phyloP scores from a whole-genome alignment of 768 basidiomycete species.

The Boletus rex-veris region DNA sequence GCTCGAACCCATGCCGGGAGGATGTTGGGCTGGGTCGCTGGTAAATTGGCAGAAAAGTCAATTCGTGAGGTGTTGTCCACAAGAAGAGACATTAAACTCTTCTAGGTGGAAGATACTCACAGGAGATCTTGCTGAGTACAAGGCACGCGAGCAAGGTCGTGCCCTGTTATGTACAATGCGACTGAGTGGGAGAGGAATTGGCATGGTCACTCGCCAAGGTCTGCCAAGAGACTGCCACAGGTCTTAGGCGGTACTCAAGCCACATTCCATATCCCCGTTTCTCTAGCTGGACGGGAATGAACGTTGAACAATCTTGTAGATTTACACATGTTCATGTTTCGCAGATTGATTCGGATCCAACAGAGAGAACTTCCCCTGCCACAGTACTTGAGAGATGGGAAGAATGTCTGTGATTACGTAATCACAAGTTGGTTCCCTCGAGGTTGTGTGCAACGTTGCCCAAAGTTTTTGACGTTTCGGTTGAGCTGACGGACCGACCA shows the following conservation, averaged over 20 bases:
- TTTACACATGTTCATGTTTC: too few relatives aligned
- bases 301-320: background rate
- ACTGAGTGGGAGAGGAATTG: conserved; percentile 5
- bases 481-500: conserved; percentile 30
- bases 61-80: conserved; percentile 6
- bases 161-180: conserved; percentile 9
- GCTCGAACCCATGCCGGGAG: background rate
- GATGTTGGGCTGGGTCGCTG: conserved; percentile 1
- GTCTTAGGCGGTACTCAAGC: background rate
- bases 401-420: conserved; percentile 25
- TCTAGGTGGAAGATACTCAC: conserved; percentile 14
- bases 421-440: conserved; percentile 17
- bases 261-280: background rate
- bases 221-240: conserved; percentile 1
- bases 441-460: conserved; percentile 21
- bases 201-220: conserved; percentile 1
- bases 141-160: conserved; percentile 6
- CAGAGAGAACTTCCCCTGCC: background rate
- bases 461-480: conserved; percentile 1
- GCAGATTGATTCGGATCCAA: background rate
- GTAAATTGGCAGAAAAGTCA: conserved; percentile 5
- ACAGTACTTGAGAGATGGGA: conserved; percentile 4
- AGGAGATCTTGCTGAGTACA: conserved; percentile 2
- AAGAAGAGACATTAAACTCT: conserved; percentile 16
- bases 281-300: background rate